Evolutionary conservation across 192 early-diverging fungal species (phyloP).

Genomic region (Gamsiella multidivaricata): DNA sequence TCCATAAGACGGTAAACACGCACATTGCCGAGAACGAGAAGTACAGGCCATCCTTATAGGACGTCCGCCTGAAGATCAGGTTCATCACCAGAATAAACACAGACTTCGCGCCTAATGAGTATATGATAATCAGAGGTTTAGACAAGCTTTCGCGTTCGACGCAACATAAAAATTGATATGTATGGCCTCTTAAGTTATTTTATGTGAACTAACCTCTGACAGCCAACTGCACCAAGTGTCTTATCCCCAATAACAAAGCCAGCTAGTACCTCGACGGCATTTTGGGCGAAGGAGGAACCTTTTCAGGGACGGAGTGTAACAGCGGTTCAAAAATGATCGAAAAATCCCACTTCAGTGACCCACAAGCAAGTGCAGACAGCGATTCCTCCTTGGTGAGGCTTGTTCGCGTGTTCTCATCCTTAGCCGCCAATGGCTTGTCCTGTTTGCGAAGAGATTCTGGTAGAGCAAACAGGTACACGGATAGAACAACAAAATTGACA

Average conservation of each 20-base stretch:
- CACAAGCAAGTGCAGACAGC: neutral
- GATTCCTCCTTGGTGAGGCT: neutral
- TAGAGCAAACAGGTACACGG: neutral
- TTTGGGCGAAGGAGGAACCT: neutral
- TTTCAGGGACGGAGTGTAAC: slow-evolving; percentile 5
- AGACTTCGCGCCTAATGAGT: neutral
- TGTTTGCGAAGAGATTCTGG: slow-evolving; percentile 16
- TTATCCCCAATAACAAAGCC: neutral
- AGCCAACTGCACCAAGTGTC: neutral
- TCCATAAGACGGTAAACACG: neutral
- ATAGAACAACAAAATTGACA: neutral
- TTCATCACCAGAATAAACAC: slow-evolving; percentile 15
- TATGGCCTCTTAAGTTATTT: too few relatives aligned
- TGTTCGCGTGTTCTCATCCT: too few relatives aligned
- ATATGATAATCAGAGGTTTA: neutral
- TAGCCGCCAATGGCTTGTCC: too few relatives aligned
- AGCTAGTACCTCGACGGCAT: slow-evolving; percentile 14
- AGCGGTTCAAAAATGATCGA: neutral
- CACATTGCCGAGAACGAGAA: neutral
- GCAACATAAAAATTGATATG: too few relatives aligned
- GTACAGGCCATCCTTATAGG: slow-evolving; percentile 11
- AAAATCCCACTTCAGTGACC: neutral
- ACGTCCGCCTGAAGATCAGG: slow-evolving; percentile 11
- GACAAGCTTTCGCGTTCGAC: neutral
- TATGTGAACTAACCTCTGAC: slow-evolving; percentile 2